Base-by-base conservation (phyloP, 257 asterid genomes). In the Solanum sitiens region DNA sequence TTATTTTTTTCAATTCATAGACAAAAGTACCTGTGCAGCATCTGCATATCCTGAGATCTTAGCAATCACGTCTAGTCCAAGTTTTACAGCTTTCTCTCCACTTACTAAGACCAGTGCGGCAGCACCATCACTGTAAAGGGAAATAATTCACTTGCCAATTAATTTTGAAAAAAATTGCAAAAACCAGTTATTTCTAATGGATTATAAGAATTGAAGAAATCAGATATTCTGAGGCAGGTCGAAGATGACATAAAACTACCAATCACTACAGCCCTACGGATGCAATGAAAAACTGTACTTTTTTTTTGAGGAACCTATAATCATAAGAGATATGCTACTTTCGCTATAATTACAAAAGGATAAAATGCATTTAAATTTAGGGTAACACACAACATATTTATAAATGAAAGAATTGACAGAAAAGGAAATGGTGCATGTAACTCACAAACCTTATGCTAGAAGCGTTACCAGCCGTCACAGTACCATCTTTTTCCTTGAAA, bases 381-480 rank as follows among this genome's bases (percentile, higher is more conserved):
- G 84, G 47, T 42, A 77, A 77, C 84, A 44, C 50, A 40, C 12
- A 12, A 25, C 53, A 21, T 3, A 75, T 75, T 11, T 40, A 39
- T 40, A 75, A 40, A 23, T 13, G 33, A 23, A 40, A 40, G 23
- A 75, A 39, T 5, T 11, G 13, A 75, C 23, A 75, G 59, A 39
- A n/a, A 39, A 86, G 53, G 2, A 75, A 25, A 40, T 75, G 83
- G 56, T 12, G 83, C 59, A 75, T 40, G 56, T 23, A 87, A 15
- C 30, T 39, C 87, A 82, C 85, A 83, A 45, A 95, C 99, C 99
- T 97, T 92, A 97, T 93, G 93, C 99, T 97, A 74, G 99, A 97
- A 77, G 99, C 98, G 86, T 97, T 97, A 65, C 99, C 99, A 83
- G 99, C 99, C 72, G 99, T 97, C 85, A 97, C 99, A 53, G 94